Evolutionary conservation across 106 monocot genomes (phyloP).

Genomic region (Posidonia australis): DNA sequence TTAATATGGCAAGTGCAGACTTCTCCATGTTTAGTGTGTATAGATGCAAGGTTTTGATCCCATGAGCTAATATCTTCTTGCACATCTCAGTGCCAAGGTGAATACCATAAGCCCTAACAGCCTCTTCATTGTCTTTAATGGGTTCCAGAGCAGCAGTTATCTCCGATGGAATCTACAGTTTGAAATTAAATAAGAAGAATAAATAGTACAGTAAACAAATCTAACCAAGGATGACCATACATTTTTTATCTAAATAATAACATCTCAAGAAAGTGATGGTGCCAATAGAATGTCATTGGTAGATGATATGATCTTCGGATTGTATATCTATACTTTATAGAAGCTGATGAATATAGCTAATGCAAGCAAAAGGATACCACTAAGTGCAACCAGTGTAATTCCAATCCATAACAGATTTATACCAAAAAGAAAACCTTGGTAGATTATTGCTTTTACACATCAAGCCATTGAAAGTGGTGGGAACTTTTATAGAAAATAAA

Average conservation of each 20-base stretch:
- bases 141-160: constrained; percentile 67
- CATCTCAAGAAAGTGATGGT: background rate
- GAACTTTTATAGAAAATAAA: too few relatives aligned
- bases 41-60: constrained; percentile 84
- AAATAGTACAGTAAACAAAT: background rate
- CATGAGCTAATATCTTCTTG: constrained; percentile 79
- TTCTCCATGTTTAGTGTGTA: constrained; percentile 98
- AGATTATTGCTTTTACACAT: too few relatives aligned
- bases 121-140: constrained; percentile 93
- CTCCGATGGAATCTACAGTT: constrained; percentile 59
- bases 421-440: too few relatives aligned
- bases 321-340: too few relatives aligned
- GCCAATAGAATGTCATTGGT: too few relatives aligned
- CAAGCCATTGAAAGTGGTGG: too few relatives aligned
- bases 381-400: too few relatives aligned
- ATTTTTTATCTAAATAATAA: background rate
- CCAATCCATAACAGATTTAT: too few relatives aligned
- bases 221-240: background rate
- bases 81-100: constrained; percentile 96
- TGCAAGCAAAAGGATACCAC: too few relatives aligned
- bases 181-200: background rate
- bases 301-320: too few relatives aligned
- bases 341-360: too few relatives aligned
- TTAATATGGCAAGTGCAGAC: constrained; percentile 76
- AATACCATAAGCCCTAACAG: constrained; percentile 83